Evolutionary conservation across 768 basidiomycete species (phyloP).

Genomic region (Podaxis sp.): DNA sequence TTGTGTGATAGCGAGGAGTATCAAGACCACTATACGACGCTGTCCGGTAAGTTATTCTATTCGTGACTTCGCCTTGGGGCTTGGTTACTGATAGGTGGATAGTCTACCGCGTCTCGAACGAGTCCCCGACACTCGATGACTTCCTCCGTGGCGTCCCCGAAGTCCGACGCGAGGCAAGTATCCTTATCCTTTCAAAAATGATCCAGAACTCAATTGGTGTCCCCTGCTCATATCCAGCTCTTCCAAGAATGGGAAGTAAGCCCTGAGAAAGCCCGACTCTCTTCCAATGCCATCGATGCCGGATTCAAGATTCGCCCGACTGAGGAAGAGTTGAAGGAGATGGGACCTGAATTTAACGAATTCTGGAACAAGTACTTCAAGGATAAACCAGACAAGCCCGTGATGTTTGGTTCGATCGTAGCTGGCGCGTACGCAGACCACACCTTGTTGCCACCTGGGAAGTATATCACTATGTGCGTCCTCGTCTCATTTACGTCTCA

Average conservation of each 20-base stretch:
- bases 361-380: slow-evolving; percentile 74
- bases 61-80: background rate
- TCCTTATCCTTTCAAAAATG: background rate
- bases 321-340: slow-evolving; percentile 68
- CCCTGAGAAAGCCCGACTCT: slow-evolving; percentile 65
- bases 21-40: slow-evolving; percentile 74
- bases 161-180: slow-evolving; percentile 46
- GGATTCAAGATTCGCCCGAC: slow-evolving; percentile 78
- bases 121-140: slow-evolving; percentile 61
- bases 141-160: slow-evolving; percentile 70
- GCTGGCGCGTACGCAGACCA: slow-evolving; percentile 66
- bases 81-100: background rate
- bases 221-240: slow-evolving; percentile 30
- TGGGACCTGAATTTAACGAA: slow-evolving; percentile 75
- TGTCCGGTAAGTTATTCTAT: slow-evolving; percentile 44
- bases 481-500: background rate
- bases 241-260: slow-evolving; percentile 66
- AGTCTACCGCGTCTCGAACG: slow-evolving; percentile 71
- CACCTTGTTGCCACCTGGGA: slow-evolving; percentile 66
- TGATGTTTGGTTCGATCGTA: slow-evolving; percentile 71
- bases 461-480: slow-evolving; percentile 63
- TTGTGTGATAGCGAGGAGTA: slow-evolving; percentile 55
- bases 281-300: slow-evolving; percentile 73
- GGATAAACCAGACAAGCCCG: slow-evolving; percentile 79
- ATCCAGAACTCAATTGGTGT: background rate